A percentile compares a stretch with the other conserved stretches of the same genome.
phyloP scores from a whole-genome alignment of 2,329 filamentous ascomycete genomes.

The Colletotrichum limetticola region DNA sequence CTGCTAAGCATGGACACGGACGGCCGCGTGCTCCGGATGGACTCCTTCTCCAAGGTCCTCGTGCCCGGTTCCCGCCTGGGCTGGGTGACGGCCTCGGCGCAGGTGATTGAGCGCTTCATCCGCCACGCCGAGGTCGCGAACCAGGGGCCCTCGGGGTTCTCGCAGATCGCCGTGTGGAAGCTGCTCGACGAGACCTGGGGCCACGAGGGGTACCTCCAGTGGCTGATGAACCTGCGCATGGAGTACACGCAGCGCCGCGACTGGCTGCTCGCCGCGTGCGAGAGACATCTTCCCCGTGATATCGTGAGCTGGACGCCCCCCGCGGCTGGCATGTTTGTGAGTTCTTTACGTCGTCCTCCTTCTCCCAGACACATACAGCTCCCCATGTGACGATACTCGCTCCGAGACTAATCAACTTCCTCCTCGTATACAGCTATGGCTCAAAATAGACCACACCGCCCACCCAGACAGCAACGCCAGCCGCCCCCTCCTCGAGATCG shows the following conservation, averaged over 20 bases:
- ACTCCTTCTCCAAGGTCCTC: constrained; percentile 94
- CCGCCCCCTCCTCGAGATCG: constrained; percentile 72
- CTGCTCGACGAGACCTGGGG: constrained; percentile 95
- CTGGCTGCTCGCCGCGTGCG: constrained; percentile 81
- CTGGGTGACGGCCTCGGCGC: constrained; percentile 89
- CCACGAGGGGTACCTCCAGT: constrained; percentile 87
- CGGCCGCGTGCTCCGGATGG: constrained; percentile 88
- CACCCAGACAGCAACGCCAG: constrained; percentile 67
- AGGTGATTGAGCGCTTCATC: constrained; percentile 84
- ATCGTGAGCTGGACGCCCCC: constrained; percentile 85
- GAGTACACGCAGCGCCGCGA: constrained; percentile 86
- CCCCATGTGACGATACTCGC: not conserved
- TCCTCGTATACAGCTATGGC: constrained; percentile 68
- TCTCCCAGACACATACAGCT: not conserved
- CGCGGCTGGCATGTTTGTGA: constrained; percentile 92
- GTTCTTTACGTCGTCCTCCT: constrained; percentile 48
- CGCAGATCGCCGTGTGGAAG: constrained; percentile 87
- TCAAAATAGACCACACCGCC: constrained; percentile 72
- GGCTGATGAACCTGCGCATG: constrained; percentile 84
- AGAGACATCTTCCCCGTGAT: constrained; percentile 77
- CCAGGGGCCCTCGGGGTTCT: constrained; percentile 87
- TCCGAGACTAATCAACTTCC: not conserved
- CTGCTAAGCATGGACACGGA: constrained; percentile 85
- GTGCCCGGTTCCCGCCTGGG: constrained; percentile 84
- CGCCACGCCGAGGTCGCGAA: constrained; percentile 85